Base-by-base conservation (phyloP, 2,329 filamentous ascomycete genomes). In the Aspergillus texensis region DNA sequence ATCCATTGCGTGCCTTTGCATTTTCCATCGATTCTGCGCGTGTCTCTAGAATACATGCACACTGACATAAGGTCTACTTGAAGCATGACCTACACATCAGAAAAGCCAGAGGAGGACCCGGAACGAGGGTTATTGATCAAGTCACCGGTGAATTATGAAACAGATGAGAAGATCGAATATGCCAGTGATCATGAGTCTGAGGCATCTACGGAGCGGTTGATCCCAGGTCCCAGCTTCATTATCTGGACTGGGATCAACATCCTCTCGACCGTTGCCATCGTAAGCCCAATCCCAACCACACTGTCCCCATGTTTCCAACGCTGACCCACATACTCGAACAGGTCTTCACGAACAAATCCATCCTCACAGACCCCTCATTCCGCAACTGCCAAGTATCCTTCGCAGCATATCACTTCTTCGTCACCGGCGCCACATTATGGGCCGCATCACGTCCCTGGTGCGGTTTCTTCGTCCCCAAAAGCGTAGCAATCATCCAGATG, bases 291-390 rank as follows among this genome's bases (percentile, higher is more conserved):
- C 24, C 57, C 6, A 24, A 9, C 16, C 26, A 24, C 21, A 14
- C 5, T 39, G 2, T 28, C 4, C 11, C 10, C 12, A 14, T 24
- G 43, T 16, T 24, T 1, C n/a, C 32, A 46, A 34, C 30, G 21
- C 19, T 41, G 5, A 39, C 41, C 12, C 54, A 45, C 57, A 52
- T 36, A n/a, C 28, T 30, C 48, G 28, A 10, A 19, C 43, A 70
- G 68, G 67, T 70, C 0, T 70, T 70, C 62, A 69, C 67, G 6
- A 70, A 70, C 62, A 70, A 69, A 60, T 62, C 61, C 30, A 67
- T 70, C 34, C 62, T 70, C 45, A 66, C 66, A 6, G 60, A 69
- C 50, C 41, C 58, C 10, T 67, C 66, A 10, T 69, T 70, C 41
- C 62, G 62, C 43, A 67, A 68, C 57, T 67, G 66, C 26, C 68